phyloP scores from a whole-genome alignment of 2,329 filamentous ascomycete species.

The Chalaropsis thielavioides region DNA sequence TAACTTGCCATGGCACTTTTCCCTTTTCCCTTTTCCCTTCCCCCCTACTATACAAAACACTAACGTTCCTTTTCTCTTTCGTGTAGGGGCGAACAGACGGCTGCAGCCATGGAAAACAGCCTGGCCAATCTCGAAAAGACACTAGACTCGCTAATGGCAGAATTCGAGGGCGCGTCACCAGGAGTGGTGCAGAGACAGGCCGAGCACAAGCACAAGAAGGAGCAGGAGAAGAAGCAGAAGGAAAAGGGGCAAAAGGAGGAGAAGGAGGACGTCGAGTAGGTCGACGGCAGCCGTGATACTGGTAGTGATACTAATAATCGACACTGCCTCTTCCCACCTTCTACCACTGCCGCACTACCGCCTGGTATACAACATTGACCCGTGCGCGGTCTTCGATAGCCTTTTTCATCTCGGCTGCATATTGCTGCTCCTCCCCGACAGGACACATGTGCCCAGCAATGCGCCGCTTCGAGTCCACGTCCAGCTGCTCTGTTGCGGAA shows the following conservation, averaged over 20 bases:
- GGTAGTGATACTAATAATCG: no score
- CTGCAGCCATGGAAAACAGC: constrained; percentile 37
- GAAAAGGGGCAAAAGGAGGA: background rate
- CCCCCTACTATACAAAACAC: background rate
- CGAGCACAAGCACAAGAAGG: constrained; percentile 13
- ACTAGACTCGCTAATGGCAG: constrained; percentile 40
- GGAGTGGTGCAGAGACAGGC: constrained; percentile 11
- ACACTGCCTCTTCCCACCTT: background rate
- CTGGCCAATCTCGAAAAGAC: constrained; percentile 38
- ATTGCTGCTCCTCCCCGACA: background rate
- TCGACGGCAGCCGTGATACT: background rate
- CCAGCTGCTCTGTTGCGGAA: background rate
- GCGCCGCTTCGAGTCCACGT: background rate
- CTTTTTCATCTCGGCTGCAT: background rate
- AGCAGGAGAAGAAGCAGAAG: constrained; percentile 5
- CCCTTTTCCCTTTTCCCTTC: background rate
- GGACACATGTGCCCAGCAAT: background rate
- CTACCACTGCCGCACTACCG: background rate
- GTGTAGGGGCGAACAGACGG: constrained; percentile 39
- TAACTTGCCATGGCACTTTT: background rate
- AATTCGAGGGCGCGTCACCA: constrained; percentile 27
- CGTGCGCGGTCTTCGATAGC: background rate
- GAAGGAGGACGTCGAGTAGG: background rate
- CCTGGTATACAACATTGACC: background rate
- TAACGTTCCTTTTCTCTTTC: constrained; percentile 12